A percentile compares a stretch with the other conserved stretches of the same genome.
phyloP scores from a whole-genome alignment of 2,329 filamentous ascomycete species.

The Hortaea werneckii region DNA sequence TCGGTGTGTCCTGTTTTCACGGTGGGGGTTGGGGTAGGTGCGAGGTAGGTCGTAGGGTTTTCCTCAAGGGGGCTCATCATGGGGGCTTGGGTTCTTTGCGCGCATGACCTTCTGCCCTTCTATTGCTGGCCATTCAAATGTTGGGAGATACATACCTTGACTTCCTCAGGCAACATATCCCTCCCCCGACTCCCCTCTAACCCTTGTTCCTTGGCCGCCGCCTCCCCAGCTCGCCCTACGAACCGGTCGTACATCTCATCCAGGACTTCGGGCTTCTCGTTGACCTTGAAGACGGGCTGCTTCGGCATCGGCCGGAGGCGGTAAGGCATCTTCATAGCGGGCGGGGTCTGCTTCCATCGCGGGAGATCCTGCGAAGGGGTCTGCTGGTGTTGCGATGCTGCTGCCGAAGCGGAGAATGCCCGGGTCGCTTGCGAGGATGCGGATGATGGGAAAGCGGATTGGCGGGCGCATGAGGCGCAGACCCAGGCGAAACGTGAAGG shows the following conservation, averaged over 20 bases:
- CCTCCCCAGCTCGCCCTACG: conserved; percentile 46
- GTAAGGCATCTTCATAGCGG: conserved; percentile 37
- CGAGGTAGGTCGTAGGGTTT: no score
- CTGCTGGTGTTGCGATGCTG: conserved; percentile 9
- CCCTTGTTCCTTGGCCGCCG: conserved; percentile 4
- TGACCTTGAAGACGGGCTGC: conserved; percentile 56
- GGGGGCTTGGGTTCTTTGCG: no score
- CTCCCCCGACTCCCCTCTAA: conserved; percentile 34
- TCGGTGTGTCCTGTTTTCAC: no score
- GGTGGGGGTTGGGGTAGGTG: no score
- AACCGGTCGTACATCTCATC: conserved; percentile 70
- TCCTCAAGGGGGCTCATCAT: no score
- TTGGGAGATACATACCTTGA: conserved; percentile 44
- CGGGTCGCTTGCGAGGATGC: conserved; percentile 18
- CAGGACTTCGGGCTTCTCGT: conserved; percentile 62
- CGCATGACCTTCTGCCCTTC: no score
- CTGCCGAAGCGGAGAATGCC: conserved; percentile 20
- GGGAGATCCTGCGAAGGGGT: conserved; percentile 25
- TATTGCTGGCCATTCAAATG: background rate
- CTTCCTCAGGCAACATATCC: conserved; percentile 77
- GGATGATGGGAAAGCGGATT: conserved; percentile 9
- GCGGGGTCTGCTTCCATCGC: conserved; percentile 42
- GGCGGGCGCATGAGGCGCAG: conserved; percentile 21
- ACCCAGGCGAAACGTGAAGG: conserved; percentile 14
- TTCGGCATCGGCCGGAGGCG: conserved; percentile 49